A percentile compares a stretch with the other conserved stretches of the same genome.
phyloP scores from a whole-genome alignment of 225 moss, liverwort and hornwort genomes.

The Bryum argenteum region DNA sequence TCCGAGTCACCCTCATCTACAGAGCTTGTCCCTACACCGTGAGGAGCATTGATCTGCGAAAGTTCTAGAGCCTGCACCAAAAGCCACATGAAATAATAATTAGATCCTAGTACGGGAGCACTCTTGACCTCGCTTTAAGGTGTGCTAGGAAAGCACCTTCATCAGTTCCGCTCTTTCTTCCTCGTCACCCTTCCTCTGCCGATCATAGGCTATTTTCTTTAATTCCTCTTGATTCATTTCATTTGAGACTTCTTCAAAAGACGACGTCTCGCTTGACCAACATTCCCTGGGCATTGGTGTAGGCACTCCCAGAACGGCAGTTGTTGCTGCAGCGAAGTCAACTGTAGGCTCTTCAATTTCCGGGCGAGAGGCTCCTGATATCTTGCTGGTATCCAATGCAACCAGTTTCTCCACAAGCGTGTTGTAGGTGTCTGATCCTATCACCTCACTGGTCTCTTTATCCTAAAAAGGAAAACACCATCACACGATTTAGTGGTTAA shows the following conservation, averaged over 20 bases:
- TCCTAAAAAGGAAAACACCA: conserved; percentile 58
- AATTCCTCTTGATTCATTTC: conserved; percentile 66
- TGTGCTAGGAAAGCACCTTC: conserved; percentile 37
- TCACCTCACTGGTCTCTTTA: conserved; percentile 71
- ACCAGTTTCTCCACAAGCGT: conserved; percentile 89
- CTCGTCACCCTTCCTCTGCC: conserved; percentile 81
- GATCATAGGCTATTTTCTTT: conserved; percentile 48
- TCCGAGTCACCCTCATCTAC: conserved; percentile 44
- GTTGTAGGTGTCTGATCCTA: conserved; percentile 92
- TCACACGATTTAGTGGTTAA: not conserved
- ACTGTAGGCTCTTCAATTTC: conserved; percentile 74
- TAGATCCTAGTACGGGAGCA: conserved; percentile 13
- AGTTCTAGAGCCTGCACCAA: conserved; percentile 77
- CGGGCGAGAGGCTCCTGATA: conserved; percentile 43
- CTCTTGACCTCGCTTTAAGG: conserved; percentile 12
- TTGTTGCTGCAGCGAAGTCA: conserved; percentile 92
- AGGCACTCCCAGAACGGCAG: conserved; percentile 85
- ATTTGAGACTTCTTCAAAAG: conserved; percentile 65
- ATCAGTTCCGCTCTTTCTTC: conserved; percentile 84
- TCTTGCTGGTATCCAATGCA: conserved; percentile 66
- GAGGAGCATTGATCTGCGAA: conserved; percentile 56
- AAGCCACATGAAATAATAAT: conserved; percentile 16
- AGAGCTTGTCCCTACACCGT: conserved; percentile 39
- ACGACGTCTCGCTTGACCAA: conserved; percentile 66
- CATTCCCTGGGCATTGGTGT: conserved; percentile 67